Evolutionary conservation across 164 flowering plant genomes (phyloP).

Genomic region (Dillenia suffruticosa): DNA sequence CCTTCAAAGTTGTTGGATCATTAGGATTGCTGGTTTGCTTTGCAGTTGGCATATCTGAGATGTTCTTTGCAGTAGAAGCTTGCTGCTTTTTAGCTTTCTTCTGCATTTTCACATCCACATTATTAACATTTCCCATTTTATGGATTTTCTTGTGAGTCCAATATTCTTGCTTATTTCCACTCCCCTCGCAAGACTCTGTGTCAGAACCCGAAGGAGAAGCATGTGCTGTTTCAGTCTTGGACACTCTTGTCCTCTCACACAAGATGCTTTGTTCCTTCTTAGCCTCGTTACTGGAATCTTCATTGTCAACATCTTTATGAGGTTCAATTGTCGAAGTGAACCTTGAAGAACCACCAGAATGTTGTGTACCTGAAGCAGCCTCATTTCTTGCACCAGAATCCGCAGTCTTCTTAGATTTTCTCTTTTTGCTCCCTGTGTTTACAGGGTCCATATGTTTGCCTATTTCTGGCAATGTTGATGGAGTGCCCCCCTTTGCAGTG

Average conservation of each 20-base stretch:
- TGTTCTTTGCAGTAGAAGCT: conserved; percentile 13
- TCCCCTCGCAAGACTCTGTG: conserved; percentile 12
- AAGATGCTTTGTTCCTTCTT: conserved; percentile 7
- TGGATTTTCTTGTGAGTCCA: conserved; percentile 10
- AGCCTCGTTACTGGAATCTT: conserved; percentile 8
- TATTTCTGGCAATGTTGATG: conserved; percentile 16
- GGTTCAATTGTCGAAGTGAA: conserved; percentile 11
- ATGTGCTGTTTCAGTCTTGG: conserved; percentile 2
- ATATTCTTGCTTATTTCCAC: conserved; percentile 14
- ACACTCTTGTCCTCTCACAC: conserved; percentile 8
- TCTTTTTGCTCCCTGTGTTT: conserved; percentile 22
- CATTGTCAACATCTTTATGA: conserved; percentile 9
- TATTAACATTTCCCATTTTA: conserved; percentile 11
- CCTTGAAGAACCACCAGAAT: conserved; percentile 1
- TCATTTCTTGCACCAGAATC: conserved; percentile 10
- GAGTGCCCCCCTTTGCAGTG: conserved; percentile 3
- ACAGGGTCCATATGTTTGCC: conserved; percentile 9
- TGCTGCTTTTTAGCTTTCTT: conserved; percentile 28
- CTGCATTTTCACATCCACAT: conserved; percentile 16
- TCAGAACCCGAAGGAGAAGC: conserved; percentile 9
- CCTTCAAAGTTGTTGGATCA: conserved; percentile 11
- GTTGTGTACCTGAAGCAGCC: conserved; percentile 4
- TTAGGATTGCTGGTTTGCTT: conserved; percentile 9
- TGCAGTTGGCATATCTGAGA: conserved; percentile 10
- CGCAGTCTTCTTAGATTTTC: conserved; percentile 27